These are phyloP conservation scores for Wickerhamiella pararugosa DNA, from an alignment of 1,139 yeast genomes.

Conservation along the genomic window DNA sequence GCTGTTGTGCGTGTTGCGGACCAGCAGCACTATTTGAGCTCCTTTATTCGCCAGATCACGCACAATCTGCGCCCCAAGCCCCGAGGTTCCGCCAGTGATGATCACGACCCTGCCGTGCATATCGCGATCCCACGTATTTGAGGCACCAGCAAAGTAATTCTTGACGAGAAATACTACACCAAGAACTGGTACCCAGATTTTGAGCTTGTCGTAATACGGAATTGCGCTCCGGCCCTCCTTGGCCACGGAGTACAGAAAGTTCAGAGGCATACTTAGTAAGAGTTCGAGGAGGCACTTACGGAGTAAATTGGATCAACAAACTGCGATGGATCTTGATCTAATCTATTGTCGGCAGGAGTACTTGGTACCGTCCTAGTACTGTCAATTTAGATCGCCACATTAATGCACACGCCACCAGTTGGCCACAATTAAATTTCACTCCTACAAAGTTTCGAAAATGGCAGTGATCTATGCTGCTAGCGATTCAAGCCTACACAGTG, in stretches of 20 bases:
- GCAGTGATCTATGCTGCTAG: constrained; percentile 4
- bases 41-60: constrained; percentile 64
- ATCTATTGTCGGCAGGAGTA: too few species aligned
- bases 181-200: constrained; percentile 37
- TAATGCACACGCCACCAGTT: too few species aligned
- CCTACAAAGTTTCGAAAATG: neutral
- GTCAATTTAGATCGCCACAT: too few species aligned
- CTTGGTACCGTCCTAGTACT: too few species aligned
- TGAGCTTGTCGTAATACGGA: constrained; percentile 56
- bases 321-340: too few species aligned
- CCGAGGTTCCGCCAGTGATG: constrained; percentile 76
- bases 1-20: constrained; percentile 45
- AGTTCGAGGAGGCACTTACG: neutral
- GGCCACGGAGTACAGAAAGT: constrained; percentile 50
- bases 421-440: neutral
- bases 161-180: constrained; percentile 38
- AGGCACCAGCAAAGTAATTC: constrained; percentile 59
- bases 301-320: neutral
- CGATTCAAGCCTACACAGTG: neutral
- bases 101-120: constrained; percentile 81
- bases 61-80: constrained; percentile 68
- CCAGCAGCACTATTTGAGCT: constrained; percentile 71
- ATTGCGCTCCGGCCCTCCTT: constrained; percentile 57
- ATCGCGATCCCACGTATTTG: constrained; percentile 83
- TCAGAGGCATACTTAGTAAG: constrained; percentile 54